These are phyloP conservation scores for Sequoiadendron giganteum DNA, from an alignment of 75 land plant species.

Conservation along the genomic window DNA sequence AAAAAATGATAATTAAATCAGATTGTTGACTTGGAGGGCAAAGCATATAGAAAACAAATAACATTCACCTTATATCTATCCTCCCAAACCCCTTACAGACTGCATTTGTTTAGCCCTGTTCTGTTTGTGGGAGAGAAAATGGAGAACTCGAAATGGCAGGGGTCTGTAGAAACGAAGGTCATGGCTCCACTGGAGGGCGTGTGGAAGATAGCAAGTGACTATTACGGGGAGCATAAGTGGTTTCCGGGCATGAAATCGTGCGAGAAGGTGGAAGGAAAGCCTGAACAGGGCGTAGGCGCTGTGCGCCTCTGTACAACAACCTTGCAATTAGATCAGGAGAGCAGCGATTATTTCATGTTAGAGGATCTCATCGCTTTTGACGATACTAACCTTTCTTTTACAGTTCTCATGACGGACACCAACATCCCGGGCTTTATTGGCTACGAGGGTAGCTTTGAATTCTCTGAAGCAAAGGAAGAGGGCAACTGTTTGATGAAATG, in stretches of 20 bases:
- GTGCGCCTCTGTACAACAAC: neutral
- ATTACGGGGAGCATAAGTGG: conserved; percentile 37
- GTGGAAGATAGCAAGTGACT: conserved; percentile 42
- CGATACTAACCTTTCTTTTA: neutral
- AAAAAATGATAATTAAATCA: no score
- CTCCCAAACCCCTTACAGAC: no score
- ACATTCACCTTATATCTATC: no score
- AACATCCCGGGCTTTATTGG: neutral
- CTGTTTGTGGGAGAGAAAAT: neutral
- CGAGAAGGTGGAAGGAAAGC: conserved; percentile 16
- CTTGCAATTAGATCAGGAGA: no score
- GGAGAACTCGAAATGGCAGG: conserved; percentile 36
- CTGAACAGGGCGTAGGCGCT: neutral
- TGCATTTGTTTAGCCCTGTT: no score
- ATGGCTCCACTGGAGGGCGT: conserved; percentile 25
- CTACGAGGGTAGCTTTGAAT: no score
- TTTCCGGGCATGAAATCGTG: conserved; percentile 26
- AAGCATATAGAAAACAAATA: no score
- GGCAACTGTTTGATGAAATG: no score
- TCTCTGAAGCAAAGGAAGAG: no score
- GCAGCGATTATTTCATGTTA: neutral
- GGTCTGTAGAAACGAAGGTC: conserved; percentile 14
- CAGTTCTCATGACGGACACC: neutral
- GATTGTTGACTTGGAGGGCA: no score
- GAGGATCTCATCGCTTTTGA: neutral